Evolutionary conservation across 176 grass and related monocot species (phyloP).

Genomic region (Aegilops bicornis): DNA sequence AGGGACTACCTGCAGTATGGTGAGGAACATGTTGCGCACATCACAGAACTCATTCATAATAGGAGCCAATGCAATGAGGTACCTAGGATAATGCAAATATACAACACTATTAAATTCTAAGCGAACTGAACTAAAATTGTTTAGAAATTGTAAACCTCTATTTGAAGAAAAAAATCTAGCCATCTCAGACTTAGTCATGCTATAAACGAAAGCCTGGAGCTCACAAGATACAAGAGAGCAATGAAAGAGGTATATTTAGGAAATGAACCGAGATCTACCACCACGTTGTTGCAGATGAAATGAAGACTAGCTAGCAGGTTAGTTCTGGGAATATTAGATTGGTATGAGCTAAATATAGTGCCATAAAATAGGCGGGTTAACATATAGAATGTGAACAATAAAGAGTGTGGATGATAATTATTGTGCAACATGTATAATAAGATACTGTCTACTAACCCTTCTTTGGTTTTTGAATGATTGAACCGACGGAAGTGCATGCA

Average conservation of each 20-base stretch:
- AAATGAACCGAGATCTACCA: background rate
- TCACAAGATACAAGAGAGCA: background rate
- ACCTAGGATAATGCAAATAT: slow-evolving; percentile 41
- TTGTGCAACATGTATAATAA: background rate
- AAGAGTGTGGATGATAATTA: background rate
- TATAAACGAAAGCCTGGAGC: background rate
- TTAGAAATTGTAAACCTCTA: background rate
- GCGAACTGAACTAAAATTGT: background rate
- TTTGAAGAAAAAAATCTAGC: background rate
- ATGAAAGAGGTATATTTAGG: background rate
- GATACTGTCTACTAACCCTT: slow-evolving; percentile 41
- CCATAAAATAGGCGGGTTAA: background rate
- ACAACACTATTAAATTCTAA: background rate
- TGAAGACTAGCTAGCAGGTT: background rate
- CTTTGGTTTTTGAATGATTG: slow-evolving; percentile 58
- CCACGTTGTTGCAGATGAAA: background rate
- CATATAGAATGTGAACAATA: slow-evolving; percentile 1
- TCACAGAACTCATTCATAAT: slow-evolving; percentile 68
- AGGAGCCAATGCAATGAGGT: slow-evolving; percentile 50
- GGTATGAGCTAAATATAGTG: no score
- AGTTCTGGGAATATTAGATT: no score
- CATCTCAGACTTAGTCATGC: background rate
- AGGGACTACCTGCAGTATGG: slow-evolving; percentile 74
- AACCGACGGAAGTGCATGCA: slow-evolving; percentile 30
- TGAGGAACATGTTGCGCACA: slow-evolving; percentile 59